These are phyloP conservation scores for Rhamnella rubrinervis DNA, from an alignment of 331 rosid genomes.

Conservation along the genomic window DNA sequence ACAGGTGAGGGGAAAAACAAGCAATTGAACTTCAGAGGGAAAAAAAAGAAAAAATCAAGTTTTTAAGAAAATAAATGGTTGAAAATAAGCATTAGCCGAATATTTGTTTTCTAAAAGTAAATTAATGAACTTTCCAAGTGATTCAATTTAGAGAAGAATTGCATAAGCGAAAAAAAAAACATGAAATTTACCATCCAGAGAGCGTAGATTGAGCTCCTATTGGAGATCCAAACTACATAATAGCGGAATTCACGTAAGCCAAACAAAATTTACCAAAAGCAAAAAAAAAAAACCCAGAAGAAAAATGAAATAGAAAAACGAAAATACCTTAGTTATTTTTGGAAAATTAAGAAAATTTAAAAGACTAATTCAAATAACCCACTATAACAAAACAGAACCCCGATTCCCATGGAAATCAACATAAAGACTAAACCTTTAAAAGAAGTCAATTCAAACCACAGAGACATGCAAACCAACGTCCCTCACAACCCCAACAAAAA, in stretches of 20 bases:
- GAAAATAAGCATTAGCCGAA: conserved; percentile 8
- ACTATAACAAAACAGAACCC: background rate
- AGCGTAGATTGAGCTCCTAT: conserved; percentile 17
- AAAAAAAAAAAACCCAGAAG: background rate
- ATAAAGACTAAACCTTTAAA: background rate
- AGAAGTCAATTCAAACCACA: conserved; percentile 20
- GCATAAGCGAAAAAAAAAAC: background rate
- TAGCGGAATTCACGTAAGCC: conserved; percentile 2
- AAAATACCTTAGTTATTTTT: background rate
- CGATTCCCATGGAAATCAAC: conserved; percentile 9
- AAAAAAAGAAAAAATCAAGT: background rate
- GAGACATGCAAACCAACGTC: conserved; percentile 18
- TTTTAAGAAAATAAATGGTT: background rate
- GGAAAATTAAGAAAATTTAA: background rate
- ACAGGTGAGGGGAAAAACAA: background rate
- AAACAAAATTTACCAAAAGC: background rate
- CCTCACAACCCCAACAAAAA: background rate
- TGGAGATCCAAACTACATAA: conserved; percentile 38
- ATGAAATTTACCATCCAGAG: background rate
- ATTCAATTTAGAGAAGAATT: background rate
- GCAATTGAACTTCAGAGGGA: background rate
- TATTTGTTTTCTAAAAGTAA: background rate
- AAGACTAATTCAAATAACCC: background rate
- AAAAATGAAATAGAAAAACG: background rate
- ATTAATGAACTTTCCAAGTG: background rate